Percentiles rank a stretch among this genome's conserved stretches.
These are phyloP conservation scores for Trichomonas gallinae DNA, from an alignment of 208 protist genomes.

Conservation along the genomic window DNA sequence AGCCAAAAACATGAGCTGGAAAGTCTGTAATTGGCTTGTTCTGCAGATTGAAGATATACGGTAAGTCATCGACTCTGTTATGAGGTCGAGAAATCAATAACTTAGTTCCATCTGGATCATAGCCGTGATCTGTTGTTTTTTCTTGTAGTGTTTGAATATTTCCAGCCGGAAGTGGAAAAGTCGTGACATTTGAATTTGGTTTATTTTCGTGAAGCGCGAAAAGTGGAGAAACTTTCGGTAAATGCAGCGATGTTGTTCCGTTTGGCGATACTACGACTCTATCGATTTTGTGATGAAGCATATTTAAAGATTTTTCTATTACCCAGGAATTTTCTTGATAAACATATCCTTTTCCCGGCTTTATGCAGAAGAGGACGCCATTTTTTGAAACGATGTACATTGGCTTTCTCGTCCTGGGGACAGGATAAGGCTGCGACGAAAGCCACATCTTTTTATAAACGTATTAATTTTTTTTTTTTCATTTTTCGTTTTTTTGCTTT, in stretches of 20 bases:
- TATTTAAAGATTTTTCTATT: background rate
- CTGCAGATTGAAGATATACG: background rate
- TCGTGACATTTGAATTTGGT: background rate
- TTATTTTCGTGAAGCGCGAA: background rate
- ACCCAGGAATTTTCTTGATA: background rate
- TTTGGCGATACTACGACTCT: background rate
- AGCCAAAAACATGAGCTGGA: background rate
- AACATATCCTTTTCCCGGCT: background rate
- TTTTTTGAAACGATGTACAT: background rate
- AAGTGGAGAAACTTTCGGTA: background rate
- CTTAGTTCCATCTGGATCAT: background rate
- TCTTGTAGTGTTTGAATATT: background rate
- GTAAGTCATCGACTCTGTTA: background rate
- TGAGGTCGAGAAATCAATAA: background rate
- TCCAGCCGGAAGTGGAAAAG: background rate
- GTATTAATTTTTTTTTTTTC: background rate
- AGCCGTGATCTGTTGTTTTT: background rate
- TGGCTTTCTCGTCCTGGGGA: background rate
- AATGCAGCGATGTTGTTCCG: background rate
- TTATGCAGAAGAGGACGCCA: background rate
- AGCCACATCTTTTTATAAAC: constrained; percentile 6
- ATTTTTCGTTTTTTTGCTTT: no score
- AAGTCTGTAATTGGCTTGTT: background rate
- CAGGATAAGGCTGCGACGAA: background rate
- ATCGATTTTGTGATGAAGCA: background rate